These are phyloP conservation scores for Ailanthus altissimus DNA, from an alignment of 345 rosid species.

Conservation along the genomic window DNA sequence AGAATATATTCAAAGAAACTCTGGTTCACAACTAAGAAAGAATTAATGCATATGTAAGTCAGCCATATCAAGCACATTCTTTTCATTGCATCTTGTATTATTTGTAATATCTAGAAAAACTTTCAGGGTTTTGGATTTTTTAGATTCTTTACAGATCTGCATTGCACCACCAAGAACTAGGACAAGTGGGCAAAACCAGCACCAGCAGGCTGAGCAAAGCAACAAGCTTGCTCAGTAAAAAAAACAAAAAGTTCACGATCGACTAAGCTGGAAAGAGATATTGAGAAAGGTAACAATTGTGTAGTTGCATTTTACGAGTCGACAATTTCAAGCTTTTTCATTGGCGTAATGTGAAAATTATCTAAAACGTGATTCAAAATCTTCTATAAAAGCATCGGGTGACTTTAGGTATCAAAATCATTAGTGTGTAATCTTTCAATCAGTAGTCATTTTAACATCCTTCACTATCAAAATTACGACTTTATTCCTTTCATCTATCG, in stretches of 20 bases:
- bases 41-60: not conserved
- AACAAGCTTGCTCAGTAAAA: no score
- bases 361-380: not conserved
- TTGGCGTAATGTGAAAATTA: not conserved
- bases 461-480: not conserved
- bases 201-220: not conserved
- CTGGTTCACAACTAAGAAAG: no score
- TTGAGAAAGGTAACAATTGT: not conserved
- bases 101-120: not conserved
- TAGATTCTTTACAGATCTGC: not conserved
- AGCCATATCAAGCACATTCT: not conserved
- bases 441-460: not conserved
- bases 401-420: not conserved
- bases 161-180: not conserved
- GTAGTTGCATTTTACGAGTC: not conserved
- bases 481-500: not conserved
- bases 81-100: not conserved
- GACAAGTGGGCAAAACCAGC: not conserved
- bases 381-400: not conserved
- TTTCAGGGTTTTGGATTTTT: not conserved
- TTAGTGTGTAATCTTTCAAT: not conserved
- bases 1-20: slow-evolving; percentile 10
- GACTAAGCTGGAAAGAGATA: not conserved
- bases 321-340: not conserved
- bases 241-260: no score